These are phyloP conservation scores for Isoetes taiwanensis DNA, from an alignment of 75 land plant species.

Conservation along the genomic window DNA sequence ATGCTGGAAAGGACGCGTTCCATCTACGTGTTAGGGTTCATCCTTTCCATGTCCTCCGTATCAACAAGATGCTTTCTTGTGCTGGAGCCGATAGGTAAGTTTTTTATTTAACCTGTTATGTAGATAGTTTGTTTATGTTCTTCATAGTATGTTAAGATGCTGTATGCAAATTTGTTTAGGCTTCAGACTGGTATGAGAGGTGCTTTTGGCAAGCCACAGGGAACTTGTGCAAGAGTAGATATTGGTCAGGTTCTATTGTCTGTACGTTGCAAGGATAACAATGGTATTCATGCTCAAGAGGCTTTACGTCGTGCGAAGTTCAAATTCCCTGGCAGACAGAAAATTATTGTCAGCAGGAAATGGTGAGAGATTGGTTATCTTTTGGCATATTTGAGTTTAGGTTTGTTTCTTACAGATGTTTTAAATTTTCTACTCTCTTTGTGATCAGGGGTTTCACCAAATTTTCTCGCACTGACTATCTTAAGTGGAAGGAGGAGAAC, in stretches of 20 bases:
- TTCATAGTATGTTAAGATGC: not conserved
- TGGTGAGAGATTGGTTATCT: conserved; percentile 10
- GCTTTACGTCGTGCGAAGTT: conserved; percentile 47
- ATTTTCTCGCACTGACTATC: conserved; percentile 30
- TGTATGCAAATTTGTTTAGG: conserved; percentile 11
- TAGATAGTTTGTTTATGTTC: not conserved
- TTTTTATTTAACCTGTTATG: not conserved
- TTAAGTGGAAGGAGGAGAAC: conserved; percentile 43
- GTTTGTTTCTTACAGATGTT: not conserved
- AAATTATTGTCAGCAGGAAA: conserved; percentile 45
- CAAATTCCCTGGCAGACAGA: conserved; percentile 49
- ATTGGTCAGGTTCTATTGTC: conserved; percentile 44
- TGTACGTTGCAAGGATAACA: conserved; percentile 41
- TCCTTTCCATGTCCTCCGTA: conserved; percentile 52
- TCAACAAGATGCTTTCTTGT: conserved; percentile 61
- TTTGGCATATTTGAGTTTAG: not conserved
- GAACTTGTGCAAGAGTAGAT: conserved; percentile 39
- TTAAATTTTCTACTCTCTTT: not conserved
- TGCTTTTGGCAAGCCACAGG: conserved; percentile 50
- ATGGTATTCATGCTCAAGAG: conserved; percentile 35
- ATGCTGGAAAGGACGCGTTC: conserved; percentile 50
- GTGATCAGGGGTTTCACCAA: conserved; percentile 43
- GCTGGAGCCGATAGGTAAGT: conserved; percentile 39
- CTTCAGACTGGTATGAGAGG: conserved; percentile 56
- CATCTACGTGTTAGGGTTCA: conserved; percentile 47